Percentiles rank a stretch among this genome's conserved stretches.
Conservation (phyloP, 441 rosid species). For the Syzygium malaccense region DNA sequence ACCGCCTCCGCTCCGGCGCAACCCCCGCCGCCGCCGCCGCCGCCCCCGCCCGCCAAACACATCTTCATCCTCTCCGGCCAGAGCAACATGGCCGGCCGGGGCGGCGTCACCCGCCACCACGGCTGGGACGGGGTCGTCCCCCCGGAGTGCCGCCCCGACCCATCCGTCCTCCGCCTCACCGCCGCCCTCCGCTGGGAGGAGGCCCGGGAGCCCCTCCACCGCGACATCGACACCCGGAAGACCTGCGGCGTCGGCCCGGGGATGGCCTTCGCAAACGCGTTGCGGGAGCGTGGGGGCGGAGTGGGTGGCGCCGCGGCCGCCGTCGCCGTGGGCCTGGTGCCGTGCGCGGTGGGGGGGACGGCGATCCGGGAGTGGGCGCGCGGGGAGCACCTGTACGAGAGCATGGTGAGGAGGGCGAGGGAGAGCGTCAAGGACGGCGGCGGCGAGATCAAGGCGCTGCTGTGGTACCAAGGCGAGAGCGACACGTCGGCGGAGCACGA, state of each 20-base stretch:
- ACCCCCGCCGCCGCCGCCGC: background rate
- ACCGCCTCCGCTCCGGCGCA: background rate
- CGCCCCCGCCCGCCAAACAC: constrained; percentile 14
- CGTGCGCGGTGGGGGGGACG: constrained; percentile 90
- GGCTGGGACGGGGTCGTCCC: constrained; percentile 42
- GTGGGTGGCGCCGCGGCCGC: background rate
- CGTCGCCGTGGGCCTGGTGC: constrained; percentile 45
- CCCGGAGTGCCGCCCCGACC: constrained; percentile 3
- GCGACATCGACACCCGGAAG: constrained; percentile 4
- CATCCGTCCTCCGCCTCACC: constrained; percentile 8
- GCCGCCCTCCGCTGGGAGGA: constrained; percentile 9
- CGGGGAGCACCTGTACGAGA: constrained; percentile 56
- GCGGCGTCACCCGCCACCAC: constrained; percentile 49
- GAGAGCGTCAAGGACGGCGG: constrained; percentile 44
- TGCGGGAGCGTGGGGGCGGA: constrained; percentile 12
- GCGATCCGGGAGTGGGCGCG: constrained; percentile 81
- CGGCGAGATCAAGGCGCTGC: constrained; percentile 61
- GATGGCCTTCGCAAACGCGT: constrained; percentile 33
- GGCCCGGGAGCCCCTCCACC: constrained; percentile 15
- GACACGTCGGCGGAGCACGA: constrained; percentile 43
- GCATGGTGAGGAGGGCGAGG: constrained; percentile 63
- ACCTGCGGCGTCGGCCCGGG: constrained; percentile 9
- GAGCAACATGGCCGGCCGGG: constrained; percentile 95
- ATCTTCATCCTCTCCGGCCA: constrained; percentile 89
- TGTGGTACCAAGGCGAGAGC: constrained; percentile 97